Base-by-base conservation (phyloP, 257 asterid genomes). In the Jasminum sambac region DNA sequence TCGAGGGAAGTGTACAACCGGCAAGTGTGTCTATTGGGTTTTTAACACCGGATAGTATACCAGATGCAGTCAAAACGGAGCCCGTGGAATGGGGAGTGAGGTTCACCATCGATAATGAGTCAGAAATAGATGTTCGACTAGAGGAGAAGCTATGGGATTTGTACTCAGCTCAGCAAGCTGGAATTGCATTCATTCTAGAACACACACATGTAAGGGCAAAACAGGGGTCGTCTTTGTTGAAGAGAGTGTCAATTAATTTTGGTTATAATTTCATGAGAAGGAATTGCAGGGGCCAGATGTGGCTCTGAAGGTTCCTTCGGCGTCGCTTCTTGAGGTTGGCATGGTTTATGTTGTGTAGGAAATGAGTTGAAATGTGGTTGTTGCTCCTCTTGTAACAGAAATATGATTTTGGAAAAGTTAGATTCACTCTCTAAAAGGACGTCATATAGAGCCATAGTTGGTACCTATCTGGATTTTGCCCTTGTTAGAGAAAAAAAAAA, bases 291-390 rank as follows among this genome's bases (percentile, higher is more conserved):
- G 97, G 17, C 86, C 97, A 4, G 98, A 90, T 76, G 97, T 90
- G 69, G 87, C 97, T 19, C 83, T 93, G 2, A 93, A 86, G 85
- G 95, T 93, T 65, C 98, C 98, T 42, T 97, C 98, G 19, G 98
- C 97, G 2, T 93, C 98, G 9, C 95, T 93, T 7, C 87, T 93
- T 68, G 96, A 93, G 81, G 98, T 93, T 69, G 97, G 98, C 26
- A 93, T 93, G 98, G 90, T 90, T 72, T 93, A 93, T 67, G 72
- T 93, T 68, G 97, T 93, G 44, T 93, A 43, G 79, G 70, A 36
- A 64, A 19, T n/a, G 13, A 43, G 9, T 2, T 26, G 37, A 13
- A 17, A 4, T 11, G 11, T 21, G 17, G 61, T 14, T 19, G 21
- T 8, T 21, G 24, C 61, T 17, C 30, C 26, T 57, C 13, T 41